Percentiles rank a stretch among this genome's conserved stretches.
phyloP scores from a whole-genome alignment of 2,329 filamentous ascomycete species.

The Apiospora sp. region DNA sequence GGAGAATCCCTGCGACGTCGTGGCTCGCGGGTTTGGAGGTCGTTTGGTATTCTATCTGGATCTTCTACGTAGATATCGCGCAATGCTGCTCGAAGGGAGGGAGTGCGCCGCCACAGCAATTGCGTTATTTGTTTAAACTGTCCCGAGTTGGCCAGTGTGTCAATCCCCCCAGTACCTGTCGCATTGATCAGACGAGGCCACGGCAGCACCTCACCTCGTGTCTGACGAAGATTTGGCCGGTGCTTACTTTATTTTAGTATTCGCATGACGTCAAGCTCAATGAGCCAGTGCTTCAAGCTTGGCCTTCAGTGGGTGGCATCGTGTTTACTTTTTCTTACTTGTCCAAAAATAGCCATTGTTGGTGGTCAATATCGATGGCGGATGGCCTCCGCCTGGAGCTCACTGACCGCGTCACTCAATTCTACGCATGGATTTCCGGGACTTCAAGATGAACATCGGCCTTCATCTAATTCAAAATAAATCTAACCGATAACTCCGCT shows the following conservation, averaged over 20 bases:
- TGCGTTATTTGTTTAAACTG: neutral
- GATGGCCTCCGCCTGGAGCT: neutral
- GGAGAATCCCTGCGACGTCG: neutral
- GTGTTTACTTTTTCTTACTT: neutral
- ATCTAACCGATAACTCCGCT: constrained; percentile 37
- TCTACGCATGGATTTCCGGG: neutral
- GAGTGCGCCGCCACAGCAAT: neutral
- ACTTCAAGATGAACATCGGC: neutral
- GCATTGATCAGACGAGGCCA: constrained; percentile 17
- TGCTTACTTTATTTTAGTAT: neutral
- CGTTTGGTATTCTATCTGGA: neutral
- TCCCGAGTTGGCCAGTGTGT: neutral
- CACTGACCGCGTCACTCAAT: neutral
- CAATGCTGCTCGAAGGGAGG: neutral
- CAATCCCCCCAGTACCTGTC: neutral
- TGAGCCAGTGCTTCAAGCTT: neutral
- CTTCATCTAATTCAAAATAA: constrained; percentile 29
- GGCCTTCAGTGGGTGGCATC: constrained; percentile 1
- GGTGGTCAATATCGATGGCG: neutral
- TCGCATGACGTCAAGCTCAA: constrained; percentile 12
- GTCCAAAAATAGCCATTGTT: neutral
- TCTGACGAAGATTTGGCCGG: neutral
- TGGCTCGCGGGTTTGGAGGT: neutral
- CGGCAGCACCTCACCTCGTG: neutral
- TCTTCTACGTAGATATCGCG: neutral